phyloP scores from a whole-genome alignment of 2,329 filamentous ascomycete species.

The Talaromyces piceae region DNA sequence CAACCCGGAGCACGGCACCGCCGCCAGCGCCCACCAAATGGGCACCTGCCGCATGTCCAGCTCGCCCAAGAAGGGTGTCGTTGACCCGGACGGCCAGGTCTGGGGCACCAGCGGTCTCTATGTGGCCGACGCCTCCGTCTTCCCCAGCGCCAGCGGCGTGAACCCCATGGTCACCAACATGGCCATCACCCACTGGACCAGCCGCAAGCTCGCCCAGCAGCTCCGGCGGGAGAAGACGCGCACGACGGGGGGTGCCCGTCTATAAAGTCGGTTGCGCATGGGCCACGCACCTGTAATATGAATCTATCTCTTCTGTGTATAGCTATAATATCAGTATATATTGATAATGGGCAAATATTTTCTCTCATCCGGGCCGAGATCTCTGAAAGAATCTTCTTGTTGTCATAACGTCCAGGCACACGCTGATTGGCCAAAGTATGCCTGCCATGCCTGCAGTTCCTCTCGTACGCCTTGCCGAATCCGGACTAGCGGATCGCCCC shows the following conservation, averaged over 20 bases:
- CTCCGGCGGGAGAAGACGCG: slow-evolving; percentile 16
- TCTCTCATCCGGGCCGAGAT: too few relatives aligned
- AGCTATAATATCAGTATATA: neutral
- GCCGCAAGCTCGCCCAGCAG: slow-evolving; percentile 30
- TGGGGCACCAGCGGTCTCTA: slow-evolving; percentile 42
- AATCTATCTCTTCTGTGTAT: neutral
- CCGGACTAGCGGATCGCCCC: neutral
- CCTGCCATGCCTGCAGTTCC: too few relatives aligned
- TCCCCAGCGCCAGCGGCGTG: slow-evolving; percentile 45
- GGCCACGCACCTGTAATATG: neutral
- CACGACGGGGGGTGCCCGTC: slow-evolving; percentile 4
- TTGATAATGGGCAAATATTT: too few relatives aligned
- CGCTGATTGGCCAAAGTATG: neutral
- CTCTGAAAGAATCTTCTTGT: too few relatives aligned
- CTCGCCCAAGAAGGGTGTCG: slow-evolving; percentile 35
- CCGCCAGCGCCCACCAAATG: slow-evolving; percentile 46
- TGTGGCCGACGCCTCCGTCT: slow-evolving; percentile 44
- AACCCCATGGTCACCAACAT: slow-evolving; percentile 48
- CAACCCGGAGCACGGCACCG: slow-evolving; percentile 36
- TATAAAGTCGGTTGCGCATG: neutral
- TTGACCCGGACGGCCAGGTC: slow-evolving; percentile 39
- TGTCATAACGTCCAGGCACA: too few relatives aligned
- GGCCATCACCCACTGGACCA: slow-evolving; percentile 43
- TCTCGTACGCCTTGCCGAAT: neutral
- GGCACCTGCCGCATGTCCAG: slow-evolving; percentile 44